Evolutionary conservation across 169 alveolate genomes (phyloP).

Genomic region (Plasmodium cynomolgi): DNA sequence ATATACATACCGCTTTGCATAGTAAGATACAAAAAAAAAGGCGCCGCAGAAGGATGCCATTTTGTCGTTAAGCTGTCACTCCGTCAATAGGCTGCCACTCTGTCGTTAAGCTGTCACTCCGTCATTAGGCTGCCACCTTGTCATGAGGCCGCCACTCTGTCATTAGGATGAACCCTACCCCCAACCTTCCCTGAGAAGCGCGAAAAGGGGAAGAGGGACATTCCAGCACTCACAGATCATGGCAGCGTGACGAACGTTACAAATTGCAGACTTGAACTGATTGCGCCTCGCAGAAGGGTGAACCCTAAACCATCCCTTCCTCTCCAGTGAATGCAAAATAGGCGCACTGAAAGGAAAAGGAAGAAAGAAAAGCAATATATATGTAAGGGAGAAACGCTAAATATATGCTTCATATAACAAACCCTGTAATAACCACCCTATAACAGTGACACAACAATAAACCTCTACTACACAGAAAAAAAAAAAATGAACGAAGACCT

Average conservation of each 20-base stretch:
- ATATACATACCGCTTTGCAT: neutral
- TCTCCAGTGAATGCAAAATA: neutral
- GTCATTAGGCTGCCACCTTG: too few relatives aligned
- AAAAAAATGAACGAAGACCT: constrained; percentile 48
- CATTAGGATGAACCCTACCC: neutral
- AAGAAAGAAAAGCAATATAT: too few relatives aligned
- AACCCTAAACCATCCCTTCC: neutral
- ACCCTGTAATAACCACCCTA: neutral
- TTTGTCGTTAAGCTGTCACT: too few relatives aligned
- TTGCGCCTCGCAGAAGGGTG: neutral
- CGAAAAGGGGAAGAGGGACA: neutral
- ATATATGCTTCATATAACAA: neutral
- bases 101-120: too few relatives aligned
- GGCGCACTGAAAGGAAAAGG: neutral
- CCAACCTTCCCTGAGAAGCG: neutral
- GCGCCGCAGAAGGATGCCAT: neutral
- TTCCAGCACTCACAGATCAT: neutral
- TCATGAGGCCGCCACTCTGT: too few relatives aligned
- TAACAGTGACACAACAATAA: neutral
- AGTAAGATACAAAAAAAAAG: too few relatives aligned
- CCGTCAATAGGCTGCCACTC: too few relatives aligned
- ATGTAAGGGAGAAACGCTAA: neutral
- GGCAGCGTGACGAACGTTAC: neutral
- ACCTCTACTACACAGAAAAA: neutral
- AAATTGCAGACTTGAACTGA: neutral